phyloP scores from a whole-genome alignment of 805 yeast species.

The Metschnikowia rubicola region DNA sequence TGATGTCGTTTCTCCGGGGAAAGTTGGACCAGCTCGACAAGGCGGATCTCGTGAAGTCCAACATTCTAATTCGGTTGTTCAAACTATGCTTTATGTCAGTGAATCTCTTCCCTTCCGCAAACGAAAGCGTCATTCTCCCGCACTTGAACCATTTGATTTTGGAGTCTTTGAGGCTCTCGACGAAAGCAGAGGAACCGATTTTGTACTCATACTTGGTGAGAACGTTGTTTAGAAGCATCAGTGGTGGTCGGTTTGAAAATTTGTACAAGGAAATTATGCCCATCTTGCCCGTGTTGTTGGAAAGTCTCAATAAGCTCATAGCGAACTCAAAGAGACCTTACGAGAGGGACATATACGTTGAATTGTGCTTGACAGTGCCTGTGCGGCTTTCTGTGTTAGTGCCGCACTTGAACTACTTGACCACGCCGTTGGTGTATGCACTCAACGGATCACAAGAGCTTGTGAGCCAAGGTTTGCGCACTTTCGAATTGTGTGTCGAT shows the following conservation, averaged over 20 bases:
- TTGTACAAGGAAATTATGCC: constrained; percentile 93
- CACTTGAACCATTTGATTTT: constrained; percentile 81
- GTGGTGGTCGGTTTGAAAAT: constrained; percentile 94
- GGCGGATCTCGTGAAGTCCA: constrained; percentile 70
- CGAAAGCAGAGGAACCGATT: constrained; percentile 85
- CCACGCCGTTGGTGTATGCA: constrained; percentile 90
- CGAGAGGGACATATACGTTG: constrained; percentile 92
- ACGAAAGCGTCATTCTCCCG: constrained; percentile 84
- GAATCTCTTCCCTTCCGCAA: constrained; percentile 79
- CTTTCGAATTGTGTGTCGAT: constrained; percentile 93
- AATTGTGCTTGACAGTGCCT: constrained; percentile 91
- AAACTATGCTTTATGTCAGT: constrained; percentile 95
- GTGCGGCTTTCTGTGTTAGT: constrained; percentile 90
- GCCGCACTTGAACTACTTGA: constrained; percentile 83
- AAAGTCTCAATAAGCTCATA: constrained; percentile 79
- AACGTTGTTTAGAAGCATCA: constrained; percentile 87
- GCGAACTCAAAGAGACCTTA: constrained; percentile 81
- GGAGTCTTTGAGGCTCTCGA: constrained; percentile 71
- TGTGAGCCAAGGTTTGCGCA: constrained; percentile 90
- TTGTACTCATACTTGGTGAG: constrained; percentile 85
- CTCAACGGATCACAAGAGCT: constrained; percentile 86
- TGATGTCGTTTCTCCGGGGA: constrained; percentile 70
- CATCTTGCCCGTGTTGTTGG: constrained; percentile 77
- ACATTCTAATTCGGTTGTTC: constrained; percentile 79
- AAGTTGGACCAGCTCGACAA: constrained; percentile 78